phyloP scores from a whole-genome alignment of 345 rosid genomes.

The Euphorbia pulcherrima region DNA sequence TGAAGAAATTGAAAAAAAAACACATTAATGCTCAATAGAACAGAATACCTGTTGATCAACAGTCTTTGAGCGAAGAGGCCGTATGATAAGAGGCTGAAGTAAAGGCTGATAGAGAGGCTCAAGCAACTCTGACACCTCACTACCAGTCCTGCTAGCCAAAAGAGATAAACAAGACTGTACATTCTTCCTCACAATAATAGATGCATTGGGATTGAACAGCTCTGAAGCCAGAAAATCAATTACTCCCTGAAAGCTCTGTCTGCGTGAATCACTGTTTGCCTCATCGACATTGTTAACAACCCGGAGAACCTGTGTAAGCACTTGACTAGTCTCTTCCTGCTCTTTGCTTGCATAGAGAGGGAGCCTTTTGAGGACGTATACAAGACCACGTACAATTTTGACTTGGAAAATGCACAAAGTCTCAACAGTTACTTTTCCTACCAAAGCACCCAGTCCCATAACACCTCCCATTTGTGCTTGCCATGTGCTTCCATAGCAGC shows the following conservation, averaged over 20 bases:
- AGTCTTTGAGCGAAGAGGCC: slow-evolving; percentile 86
- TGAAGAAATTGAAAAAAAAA: slow-evolving; percentile 6
- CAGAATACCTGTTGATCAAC: slow-evolving; percentile 89
- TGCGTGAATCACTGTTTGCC: slow-evolving; percentile 87
- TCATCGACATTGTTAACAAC: slow-evolving; percentile 97
- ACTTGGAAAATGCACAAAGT: slow-evolving; percentile 86
- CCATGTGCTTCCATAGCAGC: slow-evolving; percentile 97
- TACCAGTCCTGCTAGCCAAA: slow-evolving; percentile 96
- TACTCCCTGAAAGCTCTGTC: slow-evolving; percentile 89
- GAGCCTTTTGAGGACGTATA: slow-evolving; percentile 86
- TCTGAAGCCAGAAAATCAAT: slow-evolving; percentile 92
- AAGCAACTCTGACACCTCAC: slow-evolving; percentile 95
- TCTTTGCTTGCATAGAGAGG: slow-evolving; percentile 91
- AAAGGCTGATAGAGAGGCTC: slow-evolving; percentile 80
- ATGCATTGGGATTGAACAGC: slow-evolving; percentile 82
- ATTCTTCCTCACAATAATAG: slow-evolving; percentile 82
- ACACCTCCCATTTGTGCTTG: slow-evolving; percentile 99
- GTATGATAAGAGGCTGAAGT: slow-evolving; percentile 85
- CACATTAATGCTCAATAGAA: neutral
- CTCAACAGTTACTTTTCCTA: slow-evolving; percentile 97
- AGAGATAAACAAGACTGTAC: slow-evolving; percentile 94
- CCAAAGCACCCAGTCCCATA: slow-evolving; percentile 93
- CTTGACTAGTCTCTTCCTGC: slow-evolving; percentile 98
- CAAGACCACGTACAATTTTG: slow-evolving; percentile 75
- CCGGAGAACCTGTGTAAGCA: slow-evolving; percentile 93